These are phyloP conservation scores for Malbranchea zuffiana DNA, from an alignment of 2,329 filamentous ascomycete species.

Conservation along the genomic window DNA sequence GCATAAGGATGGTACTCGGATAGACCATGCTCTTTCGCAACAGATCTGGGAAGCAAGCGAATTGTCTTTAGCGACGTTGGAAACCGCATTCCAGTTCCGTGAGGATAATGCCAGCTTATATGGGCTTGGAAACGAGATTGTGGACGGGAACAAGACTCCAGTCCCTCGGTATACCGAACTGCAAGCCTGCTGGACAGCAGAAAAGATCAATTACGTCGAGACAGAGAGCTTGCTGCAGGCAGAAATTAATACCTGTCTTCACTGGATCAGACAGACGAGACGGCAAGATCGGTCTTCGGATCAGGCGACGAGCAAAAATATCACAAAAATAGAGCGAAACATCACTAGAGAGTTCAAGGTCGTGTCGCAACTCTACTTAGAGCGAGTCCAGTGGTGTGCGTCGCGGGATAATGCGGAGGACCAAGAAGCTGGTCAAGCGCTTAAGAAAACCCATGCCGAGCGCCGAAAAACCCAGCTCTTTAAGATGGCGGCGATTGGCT, in stretches of 20 bases:
- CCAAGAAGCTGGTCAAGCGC: constrained; percentile 38
- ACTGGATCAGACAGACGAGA: constrained; percentile 25
- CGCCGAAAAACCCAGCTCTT: constrained; percentile 39
- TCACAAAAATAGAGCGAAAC: constrained; percentile 36
- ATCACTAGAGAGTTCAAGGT: constrained; percentile 46
- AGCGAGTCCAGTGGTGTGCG: constrained; percentile 49
- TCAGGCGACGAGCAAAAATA: constrained; percentile 30
- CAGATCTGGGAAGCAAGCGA: constrained; percentile 60
- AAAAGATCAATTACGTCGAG: constrained; percentile 28
- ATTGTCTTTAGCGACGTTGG: constrained; percentile 55
- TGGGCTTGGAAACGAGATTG: constrained; percentile 56
- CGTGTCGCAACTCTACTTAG: constrained; percentile 47
- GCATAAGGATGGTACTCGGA: constrained; percentile 51
- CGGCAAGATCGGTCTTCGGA: constrained; percentile 21
- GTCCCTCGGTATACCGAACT: constrained; percentile 55
- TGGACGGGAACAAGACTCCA: constrained; percentile 56
- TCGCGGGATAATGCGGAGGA: constrained; percentile 42
- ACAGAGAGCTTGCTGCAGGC: constrained; percentile 31
- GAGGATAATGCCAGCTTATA: constrained; percentile 58
- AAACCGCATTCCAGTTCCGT: constrained; percentile 60
- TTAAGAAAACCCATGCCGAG: constrained; percentile 35
- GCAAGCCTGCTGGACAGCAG: constrained; percentile 78
- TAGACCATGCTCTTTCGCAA: constrained; percentile 35
- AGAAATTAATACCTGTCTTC: constrained; percentile 31
- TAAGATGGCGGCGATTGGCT: constrained; percentile 41